Evolutionary conservation across 257 asterid genomes (phyloP).

Genomic region (Solanum microdontum): DNA sequence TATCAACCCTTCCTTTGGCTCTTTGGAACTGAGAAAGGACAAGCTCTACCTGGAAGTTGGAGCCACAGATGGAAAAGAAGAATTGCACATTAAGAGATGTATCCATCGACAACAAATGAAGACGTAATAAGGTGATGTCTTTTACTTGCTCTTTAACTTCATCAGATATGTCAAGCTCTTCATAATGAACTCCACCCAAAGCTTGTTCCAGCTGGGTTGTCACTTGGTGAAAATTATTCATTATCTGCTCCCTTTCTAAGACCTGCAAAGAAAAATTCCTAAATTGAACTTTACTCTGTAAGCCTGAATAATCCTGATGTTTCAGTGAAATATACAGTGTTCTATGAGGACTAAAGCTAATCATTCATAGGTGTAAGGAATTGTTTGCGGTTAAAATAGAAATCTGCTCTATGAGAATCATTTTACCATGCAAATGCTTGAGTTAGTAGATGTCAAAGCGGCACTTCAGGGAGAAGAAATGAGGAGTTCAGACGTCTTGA

Average conservation of each 20-base stretch:
- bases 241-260: slow-evolving; percentile 71
- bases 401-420: background rate
- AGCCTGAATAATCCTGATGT: background rate
- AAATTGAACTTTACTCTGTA: background rate
- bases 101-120: background rate
- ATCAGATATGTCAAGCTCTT: slow-evolving; percentile 82
- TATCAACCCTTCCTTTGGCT: slow-evolving; percentile 87
- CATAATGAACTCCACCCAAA: slow-evolving; percentile 62
- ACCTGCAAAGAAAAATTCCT: slow-evolving; percentile 43
- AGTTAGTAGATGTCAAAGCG: background rate
- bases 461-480: background rate
- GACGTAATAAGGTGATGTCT: background rate
- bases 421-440: background rate
- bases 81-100: background rate
- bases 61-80: background rate
- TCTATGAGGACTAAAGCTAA: background rate
- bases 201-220: slow-evolving; percentile 78
- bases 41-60: slow-evolving; percentile 67
- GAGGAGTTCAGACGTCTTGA: background rate
- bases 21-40: slow-evolving; percentile 94
- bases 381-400: background rate
- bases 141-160: slow-evolving; percentile 95
- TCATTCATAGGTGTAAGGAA: background rate
- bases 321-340: background rate
- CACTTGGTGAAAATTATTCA: slow-evolving; percentile 61